phyloP scores from a whole-genome alignment of 1,284 basidiomycete genomes.

The Mycosarcoma mackinlayi region DNA sequence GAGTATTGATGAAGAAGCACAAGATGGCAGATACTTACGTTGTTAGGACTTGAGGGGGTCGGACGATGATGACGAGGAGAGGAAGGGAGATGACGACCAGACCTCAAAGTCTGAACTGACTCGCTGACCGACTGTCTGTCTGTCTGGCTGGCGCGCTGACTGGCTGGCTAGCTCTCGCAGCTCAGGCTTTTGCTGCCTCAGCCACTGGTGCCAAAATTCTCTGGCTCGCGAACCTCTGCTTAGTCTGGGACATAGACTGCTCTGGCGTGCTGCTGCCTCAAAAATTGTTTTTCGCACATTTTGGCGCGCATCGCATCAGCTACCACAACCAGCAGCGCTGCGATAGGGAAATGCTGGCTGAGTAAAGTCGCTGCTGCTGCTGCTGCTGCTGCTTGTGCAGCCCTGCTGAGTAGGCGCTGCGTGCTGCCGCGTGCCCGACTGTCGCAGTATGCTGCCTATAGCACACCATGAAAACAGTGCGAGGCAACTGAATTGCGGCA shows the following conservation, averaged over 20 bases:
- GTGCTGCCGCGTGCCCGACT: neutral
- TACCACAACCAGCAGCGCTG: neutral
- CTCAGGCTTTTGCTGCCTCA: slow-evolving; percentile 2
- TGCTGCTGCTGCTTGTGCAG: slow-evolving; percentile 1
- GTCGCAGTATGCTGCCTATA: slow-evolving; percentile 6
- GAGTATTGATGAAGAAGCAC: slow-evolving; percentile 9
- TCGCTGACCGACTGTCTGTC: slow-evolving; percentile 11
- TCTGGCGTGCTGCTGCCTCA: slow-evolving; percentile 17
- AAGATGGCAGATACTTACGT: slow-evolving; percentile 36
- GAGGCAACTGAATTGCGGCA: slow-evolving; percentile 30
- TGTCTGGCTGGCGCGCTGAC: slow-evolving; percentile 1
- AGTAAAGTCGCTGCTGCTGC: neutral
- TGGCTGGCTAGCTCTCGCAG: slow-evolving; percentile 3
- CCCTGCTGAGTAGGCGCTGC: too few relatives aligned
- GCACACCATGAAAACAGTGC: slow-evolving; percentile 16
- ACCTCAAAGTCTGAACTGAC: slow-evolving; percentile 40
- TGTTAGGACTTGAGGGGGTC: slow-evolving; percentile 45
- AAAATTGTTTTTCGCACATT: slow-evolving; percentile 9
- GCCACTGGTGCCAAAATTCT: slow-evolving; percentile 8
- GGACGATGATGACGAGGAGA: slow-evolving; percentile 49
- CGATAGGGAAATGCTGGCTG: neutral
- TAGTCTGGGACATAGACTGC: neutral
- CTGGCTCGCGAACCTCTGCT: neutral
- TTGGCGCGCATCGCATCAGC: slow-evolving; percentile 10
- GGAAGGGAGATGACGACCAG: slow-evolving; percentile 39